A percentile compares a stretch with the other conserved stretches of the same genome.
Evolutionary conservation across 768 basidiomycete species (phyloP).

Genomic region (Russula compacta): DNA sequence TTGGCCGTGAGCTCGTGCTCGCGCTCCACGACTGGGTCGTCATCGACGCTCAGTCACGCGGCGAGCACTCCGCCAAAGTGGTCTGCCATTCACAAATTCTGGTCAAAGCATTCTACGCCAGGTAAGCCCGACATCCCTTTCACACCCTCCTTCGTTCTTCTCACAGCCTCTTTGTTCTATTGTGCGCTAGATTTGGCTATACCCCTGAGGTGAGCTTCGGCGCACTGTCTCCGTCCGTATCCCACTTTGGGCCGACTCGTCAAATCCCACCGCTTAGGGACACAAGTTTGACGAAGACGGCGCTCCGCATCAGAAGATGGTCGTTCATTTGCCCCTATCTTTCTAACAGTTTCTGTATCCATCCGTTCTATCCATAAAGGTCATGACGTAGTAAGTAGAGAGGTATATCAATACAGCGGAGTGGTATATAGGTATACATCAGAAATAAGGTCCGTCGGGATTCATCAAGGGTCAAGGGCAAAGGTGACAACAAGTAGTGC

Average conservation of each 20-base stretch:
- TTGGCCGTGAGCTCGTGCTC: constrained; percentile 60
- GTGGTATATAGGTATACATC: constrained; percentile 27
- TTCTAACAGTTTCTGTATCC: constrained; percentile 25
- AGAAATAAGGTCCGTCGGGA: constrained; percentile 10
- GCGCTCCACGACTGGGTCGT: constrained; percentile 52
- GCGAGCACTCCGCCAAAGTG: constrained; percentile 33
- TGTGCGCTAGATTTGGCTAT: constrained; percentile 55
- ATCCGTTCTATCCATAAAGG: constrained; percentile 27
- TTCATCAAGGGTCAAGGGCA: background rate
- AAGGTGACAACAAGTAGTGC: background rate
- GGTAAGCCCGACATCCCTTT: constrained; percentile 38
- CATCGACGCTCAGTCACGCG: constrained; percentile 28
- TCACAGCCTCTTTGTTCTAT: constrained; percentile 21
- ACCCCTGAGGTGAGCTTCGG: constrained; percentile 44
- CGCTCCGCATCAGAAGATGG: constrained; percentile 81
- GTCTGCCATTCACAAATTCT: constrained; percentile 64
- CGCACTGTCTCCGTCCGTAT: constrained; percentile 16
- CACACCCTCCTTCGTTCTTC: constrained; percentile 15
- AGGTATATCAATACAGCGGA: constrained; percentile 36
- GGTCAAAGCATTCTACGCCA: constrained; percentile 66
- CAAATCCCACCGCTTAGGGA: constrained; percentile 36
- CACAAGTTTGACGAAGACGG: constrained; percentile 75
- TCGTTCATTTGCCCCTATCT: constrained; percentile 41
- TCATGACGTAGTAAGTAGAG: constrained; percentile 26
- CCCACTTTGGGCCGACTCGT: background rate